Percentiles rank a stretch among this genome's conserved stretches.
These are phyloP conservation scores for Aspergillus luchuensis DNA, from an alignment of 2,329 filamentous ascomycete genomes.

Conservation along the genomic window DNA sequence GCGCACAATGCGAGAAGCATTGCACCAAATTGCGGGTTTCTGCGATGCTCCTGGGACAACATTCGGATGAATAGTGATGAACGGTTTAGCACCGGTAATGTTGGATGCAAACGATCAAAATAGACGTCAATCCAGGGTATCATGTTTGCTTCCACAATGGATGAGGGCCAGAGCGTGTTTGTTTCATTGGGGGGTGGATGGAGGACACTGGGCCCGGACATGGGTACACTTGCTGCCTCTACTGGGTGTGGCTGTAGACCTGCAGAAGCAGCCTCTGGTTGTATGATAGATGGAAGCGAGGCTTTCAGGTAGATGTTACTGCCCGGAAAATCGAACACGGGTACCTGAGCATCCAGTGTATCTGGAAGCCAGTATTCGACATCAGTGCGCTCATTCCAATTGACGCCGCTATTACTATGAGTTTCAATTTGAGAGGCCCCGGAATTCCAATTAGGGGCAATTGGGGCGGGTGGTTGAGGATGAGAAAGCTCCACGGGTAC, in stretches of 20 bases:
- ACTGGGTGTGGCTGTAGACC: slow-evolving; percentile 24
- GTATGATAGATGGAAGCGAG: slow-evolving; percentile 38
- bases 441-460: slow-evolving; percentile 27
- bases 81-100: slow-evolving; percentile 45
- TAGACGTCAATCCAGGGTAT: slow-evolving; percentile 48
- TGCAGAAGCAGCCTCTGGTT: slow-evolving; percentile 24
- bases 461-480: slow-evolving; percentile 19
- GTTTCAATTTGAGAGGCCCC: slow-evolving; percentile 27
- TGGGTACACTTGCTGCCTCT: slow-evolving; percentile 22
- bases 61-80: slow-evolving; percentile 47
- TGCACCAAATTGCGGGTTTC: slow-evolving; percentile 46
- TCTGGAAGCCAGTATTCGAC: slow-evolving; percentile 40
- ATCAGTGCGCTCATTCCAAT: slow-evolving; percentile 34
- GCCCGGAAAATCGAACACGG: slow-evolving; percentile 37
- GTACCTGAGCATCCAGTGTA: slow-evolving; percentile 36
- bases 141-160: slow-evolving; percentile 45
- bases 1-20: slow-evolving; percentile 48
- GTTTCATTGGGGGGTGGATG: slow-evolving; percentile 23
- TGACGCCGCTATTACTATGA: slow-evolving; percentile 22
- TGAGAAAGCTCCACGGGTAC: slow-evolving; percentile 28
- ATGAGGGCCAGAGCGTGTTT: slow-evolving; percentile 41
- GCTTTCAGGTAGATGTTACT: slow-evolving; percentile 40
- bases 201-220: slow-evolving; percentile 22
- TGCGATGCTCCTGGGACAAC: slow-evolving; percentile 46
- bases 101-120: slow-evolving; percentile 48